phyloP scores from a whole-genome alignment of 139 green algal species.

The Medakamo hakoo region DNA sequence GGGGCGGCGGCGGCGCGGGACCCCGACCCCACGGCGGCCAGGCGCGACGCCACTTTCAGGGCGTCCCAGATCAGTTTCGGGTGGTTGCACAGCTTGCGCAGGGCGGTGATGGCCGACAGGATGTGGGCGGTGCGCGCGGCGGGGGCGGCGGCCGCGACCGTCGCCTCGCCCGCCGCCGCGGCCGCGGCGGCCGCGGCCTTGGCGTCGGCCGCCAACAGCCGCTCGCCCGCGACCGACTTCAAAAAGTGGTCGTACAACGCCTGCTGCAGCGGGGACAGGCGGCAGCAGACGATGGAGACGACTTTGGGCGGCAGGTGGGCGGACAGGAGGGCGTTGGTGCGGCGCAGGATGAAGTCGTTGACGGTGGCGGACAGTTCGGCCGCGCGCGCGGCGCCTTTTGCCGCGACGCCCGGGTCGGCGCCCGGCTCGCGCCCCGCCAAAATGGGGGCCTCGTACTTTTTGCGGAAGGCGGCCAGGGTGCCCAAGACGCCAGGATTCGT shows the following conservation, averaged over 20 bases:
- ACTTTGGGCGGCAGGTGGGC: conserved; percentile 95
- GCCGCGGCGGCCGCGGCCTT: no score
- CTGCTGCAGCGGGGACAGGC: conserved; percentile 68
- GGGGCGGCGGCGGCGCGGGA: conserved; percentile 10
- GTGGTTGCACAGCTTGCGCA: conserved; percentile 98
- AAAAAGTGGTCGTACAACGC: conserved; percentile 87
- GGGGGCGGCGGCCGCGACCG: not conserved
- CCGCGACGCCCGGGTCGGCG: conserved; percentile 42
- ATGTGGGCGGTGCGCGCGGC: conserved; percentile 29
- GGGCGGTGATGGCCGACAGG: conserved; percentile 70
- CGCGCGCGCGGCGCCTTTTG: conserved; percentile 41
- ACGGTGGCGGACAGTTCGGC: conserved; percentile 72
- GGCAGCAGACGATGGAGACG: conserved; percentile 90
- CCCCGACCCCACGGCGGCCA: no score
- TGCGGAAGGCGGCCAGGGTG: conserved; percentile 51
- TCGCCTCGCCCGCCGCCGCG: not conserved
- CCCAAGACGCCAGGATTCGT: conserved; percentile 89
- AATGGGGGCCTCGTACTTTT: conserved; percentile 57
- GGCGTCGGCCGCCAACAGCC: conserved; percentile 31
- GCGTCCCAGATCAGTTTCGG: conserved; percentile 81
- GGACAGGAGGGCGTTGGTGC: conserved; percentile 88
- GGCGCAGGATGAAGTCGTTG: conserved; percentile 92
- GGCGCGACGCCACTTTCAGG: conserved; percentile 9
- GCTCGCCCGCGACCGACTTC: conserved; percentile 53
- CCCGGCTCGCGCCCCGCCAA: conserved; percentile 71